Evolutionary conservation across 177 flowering plant species (phyloP).

Genomic region (Vitis hybrid): DNA sequence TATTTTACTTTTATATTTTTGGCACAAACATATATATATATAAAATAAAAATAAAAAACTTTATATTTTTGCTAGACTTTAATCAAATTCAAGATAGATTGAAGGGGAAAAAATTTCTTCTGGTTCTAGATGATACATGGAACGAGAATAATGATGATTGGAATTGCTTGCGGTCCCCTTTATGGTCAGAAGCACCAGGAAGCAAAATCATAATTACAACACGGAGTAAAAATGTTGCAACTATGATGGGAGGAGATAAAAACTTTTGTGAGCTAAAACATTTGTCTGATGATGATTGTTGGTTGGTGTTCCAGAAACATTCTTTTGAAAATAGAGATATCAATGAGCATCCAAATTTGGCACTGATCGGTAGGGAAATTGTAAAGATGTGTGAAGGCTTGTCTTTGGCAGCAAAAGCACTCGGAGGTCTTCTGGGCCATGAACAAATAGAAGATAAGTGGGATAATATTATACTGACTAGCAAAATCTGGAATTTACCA

Average conservation of each 20-base stretch:
- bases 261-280: neutral
- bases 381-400: too few species aligned
- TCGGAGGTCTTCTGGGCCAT: too few species aligned
- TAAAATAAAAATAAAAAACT: too few species aligned
- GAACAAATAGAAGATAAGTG: too few species aligned
- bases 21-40: too few species aligned
- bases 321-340: neutral
- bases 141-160: conserved; percentile 5
- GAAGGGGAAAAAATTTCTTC: neutral
- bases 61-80: neutral
- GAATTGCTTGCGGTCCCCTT: neutral
- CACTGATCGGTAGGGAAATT: too few species aligned
- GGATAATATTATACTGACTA: too few species aligned
- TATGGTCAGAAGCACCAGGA: neutral
- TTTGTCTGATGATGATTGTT: conserved; percentile 9
- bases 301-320: neutral
- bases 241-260: neutral
- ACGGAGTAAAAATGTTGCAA: conserved; percentile 3
- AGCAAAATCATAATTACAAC: conserved; percentile 19
- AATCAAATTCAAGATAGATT: conserved; percentile 7
- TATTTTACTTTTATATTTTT: too few species aligned
- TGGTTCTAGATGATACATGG: conserved; percentile 25
- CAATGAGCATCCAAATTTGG: too few species aligned
- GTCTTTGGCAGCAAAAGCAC: too few species aligned
- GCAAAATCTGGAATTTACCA: too few species aligned